phyloP scores from a whole-genome alignment of 1,139 yeast genomes.

The Saccharomycopsis hybrid region DNA sequence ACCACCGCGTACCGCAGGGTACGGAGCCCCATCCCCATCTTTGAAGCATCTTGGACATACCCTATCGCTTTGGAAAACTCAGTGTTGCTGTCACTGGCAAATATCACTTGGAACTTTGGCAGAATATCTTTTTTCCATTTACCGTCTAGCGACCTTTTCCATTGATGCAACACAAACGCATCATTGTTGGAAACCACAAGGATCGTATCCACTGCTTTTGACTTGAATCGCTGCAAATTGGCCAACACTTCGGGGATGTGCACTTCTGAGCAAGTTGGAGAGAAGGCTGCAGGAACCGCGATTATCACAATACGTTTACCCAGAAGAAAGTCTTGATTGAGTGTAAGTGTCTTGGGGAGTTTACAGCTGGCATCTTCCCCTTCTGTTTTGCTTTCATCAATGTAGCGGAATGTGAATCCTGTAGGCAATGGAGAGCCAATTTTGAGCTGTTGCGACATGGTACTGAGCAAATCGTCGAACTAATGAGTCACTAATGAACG shows the following conservation, averaged over 20 bases:
- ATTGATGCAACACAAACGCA: slow-evolving; percentile 73
- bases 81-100: slow-evolving; percentile 70
- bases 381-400: slow-evolving; percentile 3
- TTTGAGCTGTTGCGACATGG: too few species aligned
- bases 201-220: slow-evolving; percentile 66
- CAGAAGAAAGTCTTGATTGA: slow-evolving; percentile 26
- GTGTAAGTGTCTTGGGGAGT: slow-evolving; percentile 24
- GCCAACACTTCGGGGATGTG: slow-evolving; percentile 74
- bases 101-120: slow-evolving; percentile 46
- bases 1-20: slow-evolving; percentile 68
- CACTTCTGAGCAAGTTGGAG: slow-evolving; percentile 78
- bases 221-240: slow-evolving; percentile 45
- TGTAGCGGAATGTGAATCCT: slow-evolving; percentile 10
- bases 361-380: slow-evolving; percentile 22
- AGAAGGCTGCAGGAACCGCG: slow-evolving; percentile 87
- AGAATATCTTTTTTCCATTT: too few species aligned
- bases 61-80: slow-evolving; percentile 58
- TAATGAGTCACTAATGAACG: too few species aligned
- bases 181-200: slow-evolving; percentile 74
- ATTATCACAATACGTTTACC: slow-evolving; percentile 52
- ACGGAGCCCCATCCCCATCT: slow-evolving; percentile 57
- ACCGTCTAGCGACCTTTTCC: slow-evolving; percentile 61
- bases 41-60: slow-evolving; percentile 47
- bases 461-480: too few species aligned
- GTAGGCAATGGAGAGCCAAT: slow-evolving; percentile 9